Evolutionary conservation across 2,329 filamentous ascomycete genomes (phyloP).

Genomic region (Thyridium curvatum): DNA sequence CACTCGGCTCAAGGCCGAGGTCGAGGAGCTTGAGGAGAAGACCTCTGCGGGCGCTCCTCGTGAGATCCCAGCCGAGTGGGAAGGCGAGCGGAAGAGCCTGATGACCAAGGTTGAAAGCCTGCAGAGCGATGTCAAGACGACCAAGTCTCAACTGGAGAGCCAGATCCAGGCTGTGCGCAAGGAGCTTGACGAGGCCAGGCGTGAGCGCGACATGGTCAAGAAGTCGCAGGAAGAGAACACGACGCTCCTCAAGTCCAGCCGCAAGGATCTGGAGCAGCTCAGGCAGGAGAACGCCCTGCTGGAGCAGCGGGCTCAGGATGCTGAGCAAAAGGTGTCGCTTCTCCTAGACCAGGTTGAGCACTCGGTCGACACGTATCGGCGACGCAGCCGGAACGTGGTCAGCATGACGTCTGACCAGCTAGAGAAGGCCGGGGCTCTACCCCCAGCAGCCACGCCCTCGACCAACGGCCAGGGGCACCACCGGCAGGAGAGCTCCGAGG

Average conservation of each 20-base stretch:
- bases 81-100: constrained; percentile 63
- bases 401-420: constrained; percentile 45
- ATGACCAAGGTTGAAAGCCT: constrained; percentile 62
- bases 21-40: constrained; percentile 60
- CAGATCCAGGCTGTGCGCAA: constrained; percentile 62
- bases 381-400: constrained; percentile 56
- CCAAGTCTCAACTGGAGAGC: constrained; percentile 62
- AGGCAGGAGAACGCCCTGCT: constrained; percentile 76
- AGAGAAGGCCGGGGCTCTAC: background rate
- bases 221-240: constrained; percentile 46
- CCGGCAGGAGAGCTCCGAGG: constrained; percentile 51
- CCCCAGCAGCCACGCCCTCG: too few species aligned
- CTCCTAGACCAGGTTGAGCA: constrained; percentile 91
- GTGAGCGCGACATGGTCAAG: constrained; percentile 63
- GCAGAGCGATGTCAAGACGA: constrained; percentile 61
- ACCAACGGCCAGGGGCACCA: constrained; percentile 35
- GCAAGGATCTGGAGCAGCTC: constrained; percentile 70
- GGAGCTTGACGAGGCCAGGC: constrained; percentile 60
- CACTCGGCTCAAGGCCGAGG: constrained; percentile 70
- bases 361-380: constrained; percentile 90
- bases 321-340: constrained; percentile 87
- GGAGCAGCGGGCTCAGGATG: constrained; percentile 79
- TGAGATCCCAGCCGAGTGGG: constrained; percentile 58
- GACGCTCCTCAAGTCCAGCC: constrained; percentile 51
- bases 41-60: constrained; percentile 20